A percentile compares a stretch with the other conserved stretches of the same genome.
Conservation (phyloP, 2,329 filamentous ascomycete genomes). For the Alternaria infectoria region DNA sequence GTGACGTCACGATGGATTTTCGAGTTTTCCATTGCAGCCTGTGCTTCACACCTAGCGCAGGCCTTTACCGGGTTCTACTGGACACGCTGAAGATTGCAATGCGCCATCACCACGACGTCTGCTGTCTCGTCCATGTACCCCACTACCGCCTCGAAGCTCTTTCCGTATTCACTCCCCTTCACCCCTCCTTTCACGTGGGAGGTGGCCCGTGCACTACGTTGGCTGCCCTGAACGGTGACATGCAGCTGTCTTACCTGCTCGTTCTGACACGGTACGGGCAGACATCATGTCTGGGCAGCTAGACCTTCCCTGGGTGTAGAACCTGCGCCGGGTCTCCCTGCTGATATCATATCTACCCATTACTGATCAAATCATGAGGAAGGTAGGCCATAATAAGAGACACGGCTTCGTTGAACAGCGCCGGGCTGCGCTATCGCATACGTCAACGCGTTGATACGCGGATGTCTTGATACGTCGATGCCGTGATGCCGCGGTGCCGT, state of each 20-base stretch:
- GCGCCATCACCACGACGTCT: neutral
- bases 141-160: slow-evolving; percentile 1
- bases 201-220: slow-evolving; percentile 2
- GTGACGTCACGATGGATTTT: slow-evolving; percentile 24
- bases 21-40: slow-evolving; percentile 19
- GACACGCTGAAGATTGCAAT: neutral
- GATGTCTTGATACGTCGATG: neutral
- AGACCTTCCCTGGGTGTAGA: neutral
- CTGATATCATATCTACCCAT: neutral
- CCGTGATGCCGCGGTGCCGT: neutral
- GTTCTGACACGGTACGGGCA: neutral
- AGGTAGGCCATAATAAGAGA: neutral
- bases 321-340: neutral
- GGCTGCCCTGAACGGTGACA: neutral
- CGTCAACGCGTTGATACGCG: neutral
- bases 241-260: neutral
- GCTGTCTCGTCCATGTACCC: neutral
- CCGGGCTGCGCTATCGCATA: neutral
- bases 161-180: neutral
- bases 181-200: slow-evolving; percentile 11
- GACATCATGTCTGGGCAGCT: neutral
- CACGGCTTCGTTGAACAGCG: neutral
- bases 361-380: neutral
- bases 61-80: slow-evolving; percentile 1
- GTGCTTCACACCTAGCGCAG: slow-evolving; percentile 10